Evolutionary conservation across 441 rosid genomes (phyloP), one percentile per base, ranked within the genome.

Genomic region (Gossypium lobatum): DNA sequence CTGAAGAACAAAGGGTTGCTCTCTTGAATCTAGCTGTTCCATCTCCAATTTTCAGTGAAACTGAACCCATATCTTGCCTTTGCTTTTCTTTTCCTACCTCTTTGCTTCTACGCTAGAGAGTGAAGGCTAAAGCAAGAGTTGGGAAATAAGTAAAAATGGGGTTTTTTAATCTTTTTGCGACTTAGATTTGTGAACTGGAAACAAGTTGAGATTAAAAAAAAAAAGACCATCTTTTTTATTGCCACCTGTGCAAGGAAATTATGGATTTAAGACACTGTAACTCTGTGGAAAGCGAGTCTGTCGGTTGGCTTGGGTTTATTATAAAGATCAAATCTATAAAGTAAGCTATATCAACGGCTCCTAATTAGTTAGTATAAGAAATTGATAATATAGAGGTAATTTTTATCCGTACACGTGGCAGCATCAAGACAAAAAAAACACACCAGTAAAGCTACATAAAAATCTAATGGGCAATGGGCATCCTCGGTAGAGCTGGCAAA

Each of bases 1-100:
- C 92, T 26, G 97, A 93, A 9, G 99, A 93, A 72, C 90, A 95
- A 18, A 90, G 8, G n/a, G 90, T 78, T n/a, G 93, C 85, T 73
- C 87, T 83, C 75, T 80, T 90, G 90, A 93, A 95, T 80, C 98
- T 88, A 13, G 76, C 76, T 3, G 76, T 73, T 53, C 76, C 76
- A 34, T 68, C 59, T 20, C 71, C 73, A 14, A 60, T 66, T 53
- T 79, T 67, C 23, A 52, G 57, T 34, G 52, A 73, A 64, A 73
- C 76, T 6, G 76, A 73, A 1, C 76, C 76, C 76, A 73, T 73
- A 14, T 20, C 20, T 18, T 46, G 17, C 42, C 42, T 37, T 37
- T 6, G 42, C 42, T 37, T 37, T 37, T 37, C 9, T 37, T 37
- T 37, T 37, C 42, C 10, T 37, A 37, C 10, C 42, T 37, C 13